Evolutionary conservation across 345 rosid genomes (phyloP).

Genomic region (Eucalyptus paniculata): DNA sequence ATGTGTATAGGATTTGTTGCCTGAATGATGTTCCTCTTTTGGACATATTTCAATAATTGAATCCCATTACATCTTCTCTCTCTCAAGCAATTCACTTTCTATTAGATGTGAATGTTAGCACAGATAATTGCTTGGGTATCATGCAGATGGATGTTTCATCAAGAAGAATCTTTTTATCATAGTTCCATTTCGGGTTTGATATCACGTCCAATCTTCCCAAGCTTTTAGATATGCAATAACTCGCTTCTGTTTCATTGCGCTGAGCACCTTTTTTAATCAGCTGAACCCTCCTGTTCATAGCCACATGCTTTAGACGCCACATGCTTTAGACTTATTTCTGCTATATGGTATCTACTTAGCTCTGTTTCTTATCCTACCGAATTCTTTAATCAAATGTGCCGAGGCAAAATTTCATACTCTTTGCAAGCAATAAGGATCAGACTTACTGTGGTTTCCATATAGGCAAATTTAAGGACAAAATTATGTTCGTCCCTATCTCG

Average conservation of each 20-base stretch:
- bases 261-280: neutral
- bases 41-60: neutral
- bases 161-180: neutral
- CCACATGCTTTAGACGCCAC: neutral
- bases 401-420: neutral
- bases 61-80: neutral
- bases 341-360: neutral
- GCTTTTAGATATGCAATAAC: neutral
- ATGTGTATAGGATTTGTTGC: neutral
- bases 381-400: neutral
- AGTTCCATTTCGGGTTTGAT: neutral
- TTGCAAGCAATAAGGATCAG: neutral
- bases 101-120: neutral
- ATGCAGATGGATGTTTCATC: neutral
- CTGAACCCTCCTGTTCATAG: neutral
- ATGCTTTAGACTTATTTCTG: neutral
- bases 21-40: neutral
- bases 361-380: neutral
- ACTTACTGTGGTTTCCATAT: neutral
- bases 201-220: neutral
- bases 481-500: constrained; percentile 8
- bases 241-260: neutral
- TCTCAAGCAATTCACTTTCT: neutral
- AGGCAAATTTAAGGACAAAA: constrained; percentile 8
- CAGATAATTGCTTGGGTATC: neutral